Conservation (phyloP, 1,139 yeast genomes). For the Candida sanyaensis region DNA sequence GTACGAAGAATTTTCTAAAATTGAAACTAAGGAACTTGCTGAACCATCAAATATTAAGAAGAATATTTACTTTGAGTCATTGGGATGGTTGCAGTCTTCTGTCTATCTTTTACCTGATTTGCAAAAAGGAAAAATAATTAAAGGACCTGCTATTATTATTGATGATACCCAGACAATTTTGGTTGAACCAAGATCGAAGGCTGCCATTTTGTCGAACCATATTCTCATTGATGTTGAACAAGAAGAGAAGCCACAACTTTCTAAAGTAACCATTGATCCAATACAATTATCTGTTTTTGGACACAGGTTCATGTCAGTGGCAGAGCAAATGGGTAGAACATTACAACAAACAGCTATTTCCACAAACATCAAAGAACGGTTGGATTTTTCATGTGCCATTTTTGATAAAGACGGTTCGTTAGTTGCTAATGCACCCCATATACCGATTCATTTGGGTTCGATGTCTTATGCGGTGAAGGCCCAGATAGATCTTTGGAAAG, state of each 20-base stretch:
- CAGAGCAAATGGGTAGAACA: slow-evolving; percentile 87
- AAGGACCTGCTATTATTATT: slow-evolving; percentile 82
- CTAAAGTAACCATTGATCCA: slow-evolving; percentile 55
- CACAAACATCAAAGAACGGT: slow-evolving; percentile 81
- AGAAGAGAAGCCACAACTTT: slow-evolving; percentile 24
- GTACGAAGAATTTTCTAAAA: slow-evolving; percentile 27
- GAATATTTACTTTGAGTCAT: slow-evolving; percentile 31
- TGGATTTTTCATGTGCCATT: slow-evolving; percentile 84
- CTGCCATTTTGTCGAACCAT: slow-evolving; percentile 55
- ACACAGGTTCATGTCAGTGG: slow-evolving; percentile 84
- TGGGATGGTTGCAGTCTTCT: slow-evolving; percentile 52
- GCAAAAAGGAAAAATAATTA: slow-evolving; percentile 50
- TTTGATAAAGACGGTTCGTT: slow-evolving; percentile 75
- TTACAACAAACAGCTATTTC: slow-evolving; percentile 79
- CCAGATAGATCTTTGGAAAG: slow-evolving; percentile 66
- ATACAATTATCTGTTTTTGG: slow-evolving; percentile 76
- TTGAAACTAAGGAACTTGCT: slow-evolving; percentile 10
- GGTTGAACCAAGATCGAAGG: slow-evolving; percentile 71
- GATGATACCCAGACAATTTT: slow-evolving; percentile 88
- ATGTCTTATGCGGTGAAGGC: slow-evolving; percentile 83
- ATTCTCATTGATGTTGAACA: slow-evolving; percentile 44
- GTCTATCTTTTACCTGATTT: slow-evolving; percentile 55
- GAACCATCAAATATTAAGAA: slow-evolving; percentile 13
- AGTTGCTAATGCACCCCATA: slow-evolving; percentile 87
- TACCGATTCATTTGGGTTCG: slow-evolving; percentile 85